Base-by-base conservation (phyloP, 306 rosid species). In the Nissolia schottii region DNA sequence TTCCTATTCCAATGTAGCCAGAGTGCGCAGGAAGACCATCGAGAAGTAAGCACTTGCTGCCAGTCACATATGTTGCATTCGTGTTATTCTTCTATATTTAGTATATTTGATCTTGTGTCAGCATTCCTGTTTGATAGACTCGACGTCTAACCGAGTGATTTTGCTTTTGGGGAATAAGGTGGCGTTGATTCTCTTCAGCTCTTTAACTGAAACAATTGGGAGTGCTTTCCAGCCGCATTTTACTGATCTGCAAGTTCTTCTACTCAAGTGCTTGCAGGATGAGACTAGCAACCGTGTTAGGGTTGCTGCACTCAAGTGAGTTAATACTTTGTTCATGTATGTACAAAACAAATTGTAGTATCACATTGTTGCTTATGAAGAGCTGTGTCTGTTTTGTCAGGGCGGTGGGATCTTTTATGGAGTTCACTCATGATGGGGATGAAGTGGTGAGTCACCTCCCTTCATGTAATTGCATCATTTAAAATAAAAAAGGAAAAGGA, bases 341-440 rank as follows among this genome's bases (percentile, higher is more conserved):
- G 8, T 48, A 15, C 23, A 5, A 35, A 41, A 31, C 34, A 45
- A 61, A 48, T 53, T 65, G 2, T 34, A 8, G 23, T 62, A 15
- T 66, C 28, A n/a, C 12, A 4, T 67, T 48, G 51, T 74, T 77
- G 53, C 80, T 77, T 28, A 76, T 16, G 29, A 34, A 67, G 37
- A 60, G 12, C 25, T 34, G 15, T 77, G 40, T 60, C 41, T 79
- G 27, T 65, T 67, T 49, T 87, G 22, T 57, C 85, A 95, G 99
- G 90, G 99, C 99, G 29, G 93, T 91, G 79, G 97, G 99, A 14
- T 95, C 99, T 40, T 95, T 89, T 84, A 79, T 95, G 57, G 99
- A 95, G 79, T 95, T 88, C 84, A 95, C 96, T 72, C 88, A 91
- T 51, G 97, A 95, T 70, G 96, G 87, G 57, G 86, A 77, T 67